Evolutionary conservation across 2,329 filamentous ascomycete species (phyloP).

Genomic region (Claviceps digitariae): DNA sequence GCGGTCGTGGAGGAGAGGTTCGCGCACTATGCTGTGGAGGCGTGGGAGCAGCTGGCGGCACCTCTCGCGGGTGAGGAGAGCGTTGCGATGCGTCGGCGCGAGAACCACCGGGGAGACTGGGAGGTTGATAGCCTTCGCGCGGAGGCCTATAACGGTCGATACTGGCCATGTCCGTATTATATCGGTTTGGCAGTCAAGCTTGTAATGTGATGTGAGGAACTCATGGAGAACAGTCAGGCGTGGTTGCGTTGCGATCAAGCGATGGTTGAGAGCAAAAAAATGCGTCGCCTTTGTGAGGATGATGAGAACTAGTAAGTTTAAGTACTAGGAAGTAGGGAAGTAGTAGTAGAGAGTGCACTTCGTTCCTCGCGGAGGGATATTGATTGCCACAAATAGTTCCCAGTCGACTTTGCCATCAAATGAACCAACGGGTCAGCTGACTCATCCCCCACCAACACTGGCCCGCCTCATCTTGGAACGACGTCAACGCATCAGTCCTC

Average conservation of each 20-base stretch:
- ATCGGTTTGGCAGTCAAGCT: conserved; percentile 13
- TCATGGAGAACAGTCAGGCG: conserved; percentile 12
- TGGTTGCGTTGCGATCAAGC: background rate
- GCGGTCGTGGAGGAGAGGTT: conserved; percentile 40
- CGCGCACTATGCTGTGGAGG: conserved; percentile 42
- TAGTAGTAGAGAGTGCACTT: background rate
- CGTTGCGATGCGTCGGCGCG: conserved; percentile 31
- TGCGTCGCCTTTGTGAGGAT: background rate
- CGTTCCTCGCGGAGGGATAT: background rate
- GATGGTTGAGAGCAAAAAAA: background rate
- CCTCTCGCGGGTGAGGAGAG: conserved; percentile 39
- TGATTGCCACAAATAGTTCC: background rate
- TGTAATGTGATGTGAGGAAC: conserved; percentile 8
- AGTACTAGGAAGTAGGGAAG: background rate
- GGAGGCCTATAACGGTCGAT: conserved; percentile 45
- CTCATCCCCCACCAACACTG: background rate
- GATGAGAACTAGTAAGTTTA: background rate
- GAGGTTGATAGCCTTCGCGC: conserved; percentile 44
- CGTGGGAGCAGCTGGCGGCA: conserved; percentile 48
- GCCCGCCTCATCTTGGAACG: too few relatives aligned
- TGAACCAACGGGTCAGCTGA: conserved; percentile 2
- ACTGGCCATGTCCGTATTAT: conserved; percentile 36
- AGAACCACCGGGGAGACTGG: conserved; percentile 26
- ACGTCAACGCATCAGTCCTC: background rate
- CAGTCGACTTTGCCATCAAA: background rate